Percentiles rank a stretch among this genome's conserved stretches.
These are phyloP conservation scores for Auricularia sp. DNA, from an alignment of 768 basidiomycete species.

Conservation along the genomic window DNA sequence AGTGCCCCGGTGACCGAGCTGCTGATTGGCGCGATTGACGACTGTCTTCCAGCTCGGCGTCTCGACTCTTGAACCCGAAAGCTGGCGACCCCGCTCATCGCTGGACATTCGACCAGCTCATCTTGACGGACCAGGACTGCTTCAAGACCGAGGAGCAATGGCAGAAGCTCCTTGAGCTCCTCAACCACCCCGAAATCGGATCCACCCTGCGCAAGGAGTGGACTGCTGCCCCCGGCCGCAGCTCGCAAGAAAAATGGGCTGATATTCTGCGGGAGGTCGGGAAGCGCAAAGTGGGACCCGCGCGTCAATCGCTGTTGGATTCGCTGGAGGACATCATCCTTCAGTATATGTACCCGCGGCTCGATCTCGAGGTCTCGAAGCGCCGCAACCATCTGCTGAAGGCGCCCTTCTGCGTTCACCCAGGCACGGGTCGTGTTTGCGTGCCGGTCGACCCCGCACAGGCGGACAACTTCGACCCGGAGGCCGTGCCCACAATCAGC, in stretches of 20 bases:
- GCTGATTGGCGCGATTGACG: not conserved
- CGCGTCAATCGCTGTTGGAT: constrained; percentile 1
- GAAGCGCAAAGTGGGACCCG: not conserved
- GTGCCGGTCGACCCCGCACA: constrained; percentile 75
- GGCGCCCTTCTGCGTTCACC: constrained; percentile 94
- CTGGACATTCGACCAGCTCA: constrained; percentile 52
- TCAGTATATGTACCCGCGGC: constrained; percentile 90
- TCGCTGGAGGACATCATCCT: constrained; percentile 82
- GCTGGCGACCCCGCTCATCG: constrained; percentile 11
- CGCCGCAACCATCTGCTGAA: constrained; percentile 96
- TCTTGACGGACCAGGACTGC: constrained; percentile 76
- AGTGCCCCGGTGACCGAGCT: constrained; percentile 16
- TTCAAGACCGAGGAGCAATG: constrained; percentile 63
- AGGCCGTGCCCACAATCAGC: constrained; percentile 72
- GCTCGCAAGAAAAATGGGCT: constrained; percentile 66
- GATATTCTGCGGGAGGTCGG: constrained; percentile 32
- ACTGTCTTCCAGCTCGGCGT: not conserved
- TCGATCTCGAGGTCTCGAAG: constrained; percentile 96
- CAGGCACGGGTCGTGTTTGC: constrained; percentile 90
- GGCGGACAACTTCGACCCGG: constrained; percentile 78
- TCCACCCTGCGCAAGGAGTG: constrained; percentile 46
- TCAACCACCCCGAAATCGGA: constrained; percentile 53
- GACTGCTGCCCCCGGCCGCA: constrained; percentile 37
- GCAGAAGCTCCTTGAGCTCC: constrained; percentile 58
- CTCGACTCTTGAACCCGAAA: not conserved